Conservation (phyloP, 345 rosid genomes). For the Citrus glauca region DNA sequence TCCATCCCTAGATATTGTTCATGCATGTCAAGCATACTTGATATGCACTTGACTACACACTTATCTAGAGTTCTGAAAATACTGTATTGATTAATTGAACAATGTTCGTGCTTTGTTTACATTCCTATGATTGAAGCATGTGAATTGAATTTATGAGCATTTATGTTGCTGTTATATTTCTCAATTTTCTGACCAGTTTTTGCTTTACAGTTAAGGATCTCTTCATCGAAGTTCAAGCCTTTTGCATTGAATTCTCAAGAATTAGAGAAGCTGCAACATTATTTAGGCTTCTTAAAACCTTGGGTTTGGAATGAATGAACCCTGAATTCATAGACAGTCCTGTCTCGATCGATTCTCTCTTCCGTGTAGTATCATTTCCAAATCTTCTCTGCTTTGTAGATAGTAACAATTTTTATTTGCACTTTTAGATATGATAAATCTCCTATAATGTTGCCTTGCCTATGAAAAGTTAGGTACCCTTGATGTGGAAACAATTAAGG, state of each 20-base stretch:
- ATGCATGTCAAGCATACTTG: background rate
- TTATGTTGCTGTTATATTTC: background rate
- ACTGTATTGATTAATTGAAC: background rate
- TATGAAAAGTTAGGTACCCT: background rate
- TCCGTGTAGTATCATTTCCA: background rate
- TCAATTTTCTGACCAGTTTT: background rate
- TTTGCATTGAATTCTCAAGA: slow-evolving; percentile 94
- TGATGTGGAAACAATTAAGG: background rate
- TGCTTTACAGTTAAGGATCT: slow-evolving; percentile 83
- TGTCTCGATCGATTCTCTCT: background rate
- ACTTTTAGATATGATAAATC: background rate
- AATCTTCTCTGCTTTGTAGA: slow-evolving; percentile 8
- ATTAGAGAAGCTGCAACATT: slow-evolving; percentile 85
- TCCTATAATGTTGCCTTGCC: background rate
- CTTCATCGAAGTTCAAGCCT: slow-evolving; percentile 94
- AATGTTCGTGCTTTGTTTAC: background rate
- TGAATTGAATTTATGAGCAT: background rate
- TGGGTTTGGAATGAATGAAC: slow-evolving; percentile 56
- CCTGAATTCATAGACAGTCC: too few species aligned
- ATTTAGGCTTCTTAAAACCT: slow-evolving; percentile 74
- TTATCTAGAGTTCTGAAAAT: background rate
- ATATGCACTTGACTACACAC: background rate
- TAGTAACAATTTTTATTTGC: slow-evolving; percentile 6
- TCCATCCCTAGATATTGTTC: too few species aligned
- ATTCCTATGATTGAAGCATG: background rate